A percentile compares a stretch with the other conserved stretches of the same genome.
Evolutionary conservation across 768 basidiomycete species (phyloP).

Genomic region (Candolleomyces efflorescens): DNA sequence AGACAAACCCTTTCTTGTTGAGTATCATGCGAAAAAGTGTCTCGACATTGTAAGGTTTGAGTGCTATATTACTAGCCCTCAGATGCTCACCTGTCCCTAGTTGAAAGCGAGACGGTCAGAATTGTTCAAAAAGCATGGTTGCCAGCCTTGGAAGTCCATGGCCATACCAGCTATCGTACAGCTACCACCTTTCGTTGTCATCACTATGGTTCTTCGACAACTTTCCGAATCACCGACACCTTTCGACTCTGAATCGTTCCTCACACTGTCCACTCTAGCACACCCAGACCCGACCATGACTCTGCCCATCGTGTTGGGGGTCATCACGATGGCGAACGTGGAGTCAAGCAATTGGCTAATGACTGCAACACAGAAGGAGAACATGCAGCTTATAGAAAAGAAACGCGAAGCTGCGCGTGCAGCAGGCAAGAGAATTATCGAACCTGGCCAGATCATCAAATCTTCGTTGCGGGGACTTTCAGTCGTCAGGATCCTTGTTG

Average conservation of each 20-base stretch:
- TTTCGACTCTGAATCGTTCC: conserved; percentile 73
- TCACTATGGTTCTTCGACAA: conserved; percentile 53
- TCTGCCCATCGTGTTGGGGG: conserved; percentile 66
- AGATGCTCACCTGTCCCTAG: conserved; percentile 26
- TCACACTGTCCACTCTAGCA: conserved; percentile 65
- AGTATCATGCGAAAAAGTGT: conserved; percentile 44
- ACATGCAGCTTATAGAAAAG: conserved; percentile 43
- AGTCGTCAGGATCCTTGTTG: conserved; percentile 62
- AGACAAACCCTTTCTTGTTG: conserved; percentile 47
- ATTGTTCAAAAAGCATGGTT: conserved; percentile 56
- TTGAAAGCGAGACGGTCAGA: conserved; percentile 51
- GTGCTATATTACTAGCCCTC: background rate
- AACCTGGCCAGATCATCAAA: conserved; percentile 46
- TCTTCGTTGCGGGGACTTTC: conserved; percentile 52
- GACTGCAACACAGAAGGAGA: conserved; percentile 51
- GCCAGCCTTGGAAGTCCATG: conserved; percentile 54
- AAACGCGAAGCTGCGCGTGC: conserved; percentile 40
- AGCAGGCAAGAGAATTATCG: conserved; percentile 37
- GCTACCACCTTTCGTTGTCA: conserved; percentile 68
- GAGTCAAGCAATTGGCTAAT: conserved; percentile 75
- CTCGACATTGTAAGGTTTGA: conserved; percentile 41
- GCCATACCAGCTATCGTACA: conserved; percentile 60
- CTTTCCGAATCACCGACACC: conserved; percentile 58
- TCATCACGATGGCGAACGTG: conserved; percentile 75
- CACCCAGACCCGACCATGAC: conserved; percentile 69